These are phyloP conservation scores for Metschnikowia borealis DNA, from an alignment of 805 yeast species.

Conservation along the genomic window DNA sequence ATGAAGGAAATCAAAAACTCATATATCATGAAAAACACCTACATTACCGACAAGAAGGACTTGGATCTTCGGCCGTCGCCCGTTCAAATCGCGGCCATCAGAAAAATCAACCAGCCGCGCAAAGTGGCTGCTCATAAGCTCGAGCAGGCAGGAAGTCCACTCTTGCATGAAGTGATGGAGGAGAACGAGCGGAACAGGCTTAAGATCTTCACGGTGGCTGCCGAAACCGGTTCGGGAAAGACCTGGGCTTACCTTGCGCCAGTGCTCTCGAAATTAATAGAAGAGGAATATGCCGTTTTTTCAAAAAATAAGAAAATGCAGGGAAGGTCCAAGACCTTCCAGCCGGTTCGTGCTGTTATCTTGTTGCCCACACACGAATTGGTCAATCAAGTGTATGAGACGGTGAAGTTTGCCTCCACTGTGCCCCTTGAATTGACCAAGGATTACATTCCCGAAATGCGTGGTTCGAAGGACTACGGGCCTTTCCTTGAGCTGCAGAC, in stretches of 20 bases:
- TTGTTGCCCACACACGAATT: slow-evolving; percentile 87
- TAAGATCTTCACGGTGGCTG: slow-evolving; percentile 76
- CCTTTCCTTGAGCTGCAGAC: slow-evolving; percentile 25
- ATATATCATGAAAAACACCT: slow-evolving; percentile 33
- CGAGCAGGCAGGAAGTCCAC: slow-evolving; percentile 26
- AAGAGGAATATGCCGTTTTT: slow-evolving; percentile 42
- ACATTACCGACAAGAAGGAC: slow-evolving; percentile 27
- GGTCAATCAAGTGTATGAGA: slow-evolving; percentile 68
- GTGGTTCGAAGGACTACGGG: slow-evolving; percentile 18
- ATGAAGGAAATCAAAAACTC: slow-evolving; percentile 46
- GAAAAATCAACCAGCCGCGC: slow-evolving; percentile 46
- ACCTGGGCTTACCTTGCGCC: slow-evolving; percentile 90
- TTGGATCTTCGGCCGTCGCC: slow-evolving; percentile 60
- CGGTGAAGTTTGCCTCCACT: slow-evolving; percentile 32
- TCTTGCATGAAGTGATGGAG: slow-evolving; percentile 25
- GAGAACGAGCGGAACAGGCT: slow-evolving; percentile 32
- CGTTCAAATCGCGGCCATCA: slow-evolving; percentile 74
- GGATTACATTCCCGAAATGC: slow-evolving; percentile 15
- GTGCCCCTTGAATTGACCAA: slow-evolving; percentile 20
- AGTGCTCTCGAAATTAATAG: slow-evolving; percentile 61
- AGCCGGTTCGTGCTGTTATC: slow-evolving; percentile 62
- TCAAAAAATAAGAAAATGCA: slow-evolving; percentile 18
- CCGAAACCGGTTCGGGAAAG: slow-evolving; percentile 97
- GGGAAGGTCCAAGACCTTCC: slow-evolving; percentile 23
- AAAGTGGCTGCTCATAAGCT: slow-evolving; percentile 22